Conservation (phyloP, 208 protist species). For the Leishmania guyanensis region DNA sequence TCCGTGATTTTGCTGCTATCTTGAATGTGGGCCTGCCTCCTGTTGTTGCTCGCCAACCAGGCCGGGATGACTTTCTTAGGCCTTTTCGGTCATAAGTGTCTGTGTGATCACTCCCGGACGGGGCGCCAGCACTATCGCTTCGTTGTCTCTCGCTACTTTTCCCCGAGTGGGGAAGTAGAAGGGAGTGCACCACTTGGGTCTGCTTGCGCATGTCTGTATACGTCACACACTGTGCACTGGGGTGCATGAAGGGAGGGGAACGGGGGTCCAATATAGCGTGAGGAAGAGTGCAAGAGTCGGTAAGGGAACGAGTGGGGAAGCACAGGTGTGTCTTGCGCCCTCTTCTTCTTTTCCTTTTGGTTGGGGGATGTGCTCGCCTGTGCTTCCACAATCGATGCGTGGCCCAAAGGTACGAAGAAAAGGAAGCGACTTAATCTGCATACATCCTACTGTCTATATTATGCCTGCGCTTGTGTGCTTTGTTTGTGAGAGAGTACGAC, state of each 20-base stretch:
- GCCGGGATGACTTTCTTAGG: background rate
- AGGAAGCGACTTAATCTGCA: background rate
- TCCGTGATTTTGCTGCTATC: background rate
- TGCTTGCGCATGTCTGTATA: background rate
- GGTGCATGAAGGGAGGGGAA: background rate
- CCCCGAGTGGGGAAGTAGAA: background rate
- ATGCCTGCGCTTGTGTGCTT: background rate
- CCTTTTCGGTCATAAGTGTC: background rate
- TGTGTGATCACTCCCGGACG: background rate
- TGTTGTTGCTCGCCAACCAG: background rate
- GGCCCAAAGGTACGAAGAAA: background rate
- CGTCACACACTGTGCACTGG: background rate
- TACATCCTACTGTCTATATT: background rate
- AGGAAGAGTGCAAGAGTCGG: background rate
- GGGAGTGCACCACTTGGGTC: background rate
- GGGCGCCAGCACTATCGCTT: background rate
- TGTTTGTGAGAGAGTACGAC: background rate
- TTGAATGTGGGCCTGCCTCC: background rate
- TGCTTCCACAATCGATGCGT: background rate
- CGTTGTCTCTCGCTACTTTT: background rate
- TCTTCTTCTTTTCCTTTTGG: background rate
- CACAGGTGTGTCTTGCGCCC: background rate
- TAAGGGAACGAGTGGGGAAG: background rate
- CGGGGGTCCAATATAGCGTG: background rate
- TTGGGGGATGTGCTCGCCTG: background rate